Base-by-base conservation (phyloP, 352 stramenopile genomes). In the Phytophthora fragariaefolia region DNA sequence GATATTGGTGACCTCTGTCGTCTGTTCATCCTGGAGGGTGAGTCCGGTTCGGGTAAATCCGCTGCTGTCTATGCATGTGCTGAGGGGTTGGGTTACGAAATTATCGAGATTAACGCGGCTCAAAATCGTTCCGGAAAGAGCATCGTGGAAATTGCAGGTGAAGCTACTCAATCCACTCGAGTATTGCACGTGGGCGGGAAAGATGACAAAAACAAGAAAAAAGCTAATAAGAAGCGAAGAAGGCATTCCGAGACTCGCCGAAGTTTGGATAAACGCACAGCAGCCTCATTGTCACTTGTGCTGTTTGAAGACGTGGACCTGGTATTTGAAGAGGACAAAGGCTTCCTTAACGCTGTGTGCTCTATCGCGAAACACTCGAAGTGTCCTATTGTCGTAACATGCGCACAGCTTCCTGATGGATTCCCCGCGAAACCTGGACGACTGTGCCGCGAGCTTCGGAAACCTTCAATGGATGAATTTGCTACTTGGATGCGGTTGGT, bases 51-150 rank as follows among this genome's bases (percentile, higher is more conserved):
- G 3, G 87, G 87, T 46, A 95, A 95, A 66, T 94, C 85, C 4
- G 82, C 83, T n/a, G 78, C 82, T 1, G 85, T 94, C 8, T 93
- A 91, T 45, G 87, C 85, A 1, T 95, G 87, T 22, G 85, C 87
- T 0, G 82, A 91, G 59, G 87, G 94, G 59, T 67, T 94, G 18
- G 87, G 87, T 7, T 95, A 89, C 61, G 68, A 95, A 55, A 85
- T 95, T 27, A 91, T 95, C 43, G 87, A 95, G 58, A 93, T 95
- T 66, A 93, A 95, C 49, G 87, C 87, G 1, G 83, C 82, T 26
- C 86, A 93, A 53, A 83, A 81, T 48, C 87, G 87, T 2, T 86
- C 82, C 1, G 85, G 87, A 13, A 87, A 89, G 42, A 80, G 76
- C 13, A 69, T 95, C 30, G 61, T 93, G 6, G 84, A 93, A 49